A percentile compares a stretch with the other conserved stretches of the same genome.
Evolutionary conservation across 176 grass and related monocot genomes (phyloP).

Genomic region (Saccharum officinarum): DNA sequence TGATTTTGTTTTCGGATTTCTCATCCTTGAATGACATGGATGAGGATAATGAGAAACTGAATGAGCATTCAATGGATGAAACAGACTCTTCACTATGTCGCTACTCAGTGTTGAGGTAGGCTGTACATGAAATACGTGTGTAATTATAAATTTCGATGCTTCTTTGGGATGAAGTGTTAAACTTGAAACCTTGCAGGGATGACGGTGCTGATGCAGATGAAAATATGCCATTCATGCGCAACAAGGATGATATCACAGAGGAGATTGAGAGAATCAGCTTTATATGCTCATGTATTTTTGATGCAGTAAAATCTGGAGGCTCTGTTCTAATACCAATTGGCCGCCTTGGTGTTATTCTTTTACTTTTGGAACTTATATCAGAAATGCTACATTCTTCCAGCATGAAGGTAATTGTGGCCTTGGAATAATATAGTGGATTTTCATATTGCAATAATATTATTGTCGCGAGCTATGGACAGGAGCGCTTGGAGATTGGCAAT

Average conservation of each 20-base stretch:
- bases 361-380: slow-evolving; percentile 75
- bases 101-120: slow-evolving; percentile 40
- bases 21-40: slow-evolving; percentile 61
- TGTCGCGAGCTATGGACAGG: too few species aligned
- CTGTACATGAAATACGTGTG: background rate
- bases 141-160: background rate
- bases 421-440: background rate
- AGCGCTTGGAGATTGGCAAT: too few species aligned
- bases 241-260: slow-evolving; percentile 70
- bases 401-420: slow-evolving; percentile 54
- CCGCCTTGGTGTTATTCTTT: slow-evolving; percentile 56
- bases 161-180: slow-evolving; percentile 21
- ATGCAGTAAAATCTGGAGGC: slow-evolving; percentile 75
- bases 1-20: slow-evolving; percentile 85
- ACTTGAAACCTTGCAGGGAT: slow-evolving; percentile 29
- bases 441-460: background rate
- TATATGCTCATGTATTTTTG: slow-evolving; percentile 75
- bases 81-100: slow-evolving; percentile 19
- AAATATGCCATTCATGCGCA: slow-evolving; percentile 32
- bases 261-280: slow-evolving; percentile 80
- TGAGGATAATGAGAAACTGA: slow-evolving; percentile 40
- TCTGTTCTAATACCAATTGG: slow-evolving; percentile 76
- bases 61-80: slow-evolving; percentile 32
- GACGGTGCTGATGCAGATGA: slow-evolving; percentile 43
- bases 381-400: slow-evolving; percentile 47